Evolutionary conservation across 768 basidiomycete genomes (phyloP).

Genomic region (Saitozyma podzolica): DNA sequence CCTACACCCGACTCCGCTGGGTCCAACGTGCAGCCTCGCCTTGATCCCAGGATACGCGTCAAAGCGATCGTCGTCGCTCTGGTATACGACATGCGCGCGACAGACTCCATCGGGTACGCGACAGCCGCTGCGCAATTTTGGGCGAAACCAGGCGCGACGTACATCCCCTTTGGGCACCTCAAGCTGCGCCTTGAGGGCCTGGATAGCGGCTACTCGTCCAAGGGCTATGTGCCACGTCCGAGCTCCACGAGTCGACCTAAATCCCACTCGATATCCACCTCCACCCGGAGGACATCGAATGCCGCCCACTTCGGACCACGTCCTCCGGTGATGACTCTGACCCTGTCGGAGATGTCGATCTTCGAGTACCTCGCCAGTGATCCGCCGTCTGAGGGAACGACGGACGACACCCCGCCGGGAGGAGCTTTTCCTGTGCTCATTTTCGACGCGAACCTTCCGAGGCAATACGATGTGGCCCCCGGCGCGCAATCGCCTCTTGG

Average conservation of each 20-base stretch:
- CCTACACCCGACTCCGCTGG: slow-evolving; percentile 15
- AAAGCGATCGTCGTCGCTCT: slow-evolving; percentile 24
- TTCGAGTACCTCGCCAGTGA: slow-evolving; percentile 43
- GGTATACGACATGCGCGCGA: slow-evolving; percentile 30
- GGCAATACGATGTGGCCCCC: slow-evolving; percentile 58
- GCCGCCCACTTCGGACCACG: slow-evolving; percentile 9
- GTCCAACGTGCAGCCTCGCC: slow-evolving; percentile 12
- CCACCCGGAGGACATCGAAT: slow-evolving; percentile 11
- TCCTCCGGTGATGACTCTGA: slow-evolving; percentile 12
- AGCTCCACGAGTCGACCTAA: slow-evolving; percentile 8
- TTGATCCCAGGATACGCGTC: slow-evolving; percentile 18
- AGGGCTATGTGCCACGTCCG: slow-evolving; percentile 8
- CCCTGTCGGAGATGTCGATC: slow-evolving; percentile 34
- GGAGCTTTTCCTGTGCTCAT: slow-evolving; percentile 64
- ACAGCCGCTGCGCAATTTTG: slow-evolving; percentile 25
- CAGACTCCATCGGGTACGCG: background rate
- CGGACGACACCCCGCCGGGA: slow-evolving; percentile 28
- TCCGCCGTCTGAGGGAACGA: slow-evolving; percentile 9
- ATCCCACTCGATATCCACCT: slow-evolving; percentile 1
- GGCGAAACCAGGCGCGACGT: slow-evolving; percentile 28
- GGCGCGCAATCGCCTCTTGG: background rate
- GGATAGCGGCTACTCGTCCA: slow-evolving; percentile 17
- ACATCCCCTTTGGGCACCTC: slow-evolving; percentile 39
- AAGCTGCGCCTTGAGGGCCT: slow-evolving; percentile 30
- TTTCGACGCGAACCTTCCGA: slow-evolving; percentile 66